Base-by-base conservation (phyloP, 1,139 yeast genomes). In the Hansenula sp. region DNA sequence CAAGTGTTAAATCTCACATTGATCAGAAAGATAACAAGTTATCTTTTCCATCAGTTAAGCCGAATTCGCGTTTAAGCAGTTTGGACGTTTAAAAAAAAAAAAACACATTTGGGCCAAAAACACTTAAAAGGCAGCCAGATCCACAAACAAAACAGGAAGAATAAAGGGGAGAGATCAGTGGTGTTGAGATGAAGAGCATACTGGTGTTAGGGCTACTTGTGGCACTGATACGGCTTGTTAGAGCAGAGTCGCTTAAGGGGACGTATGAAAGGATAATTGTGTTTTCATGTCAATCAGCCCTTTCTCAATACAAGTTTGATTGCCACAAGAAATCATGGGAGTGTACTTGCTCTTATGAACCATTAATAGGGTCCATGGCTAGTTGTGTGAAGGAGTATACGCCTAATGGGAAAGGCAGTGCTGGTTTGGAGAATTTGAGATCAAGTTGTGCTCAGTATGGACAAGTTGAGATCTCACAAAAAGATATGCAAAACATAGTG, bases 211-310 rank as follows among this genome's bases (percentile, higher is more conserved):
- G n/a, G 4, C 28, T 33, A 4, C 14, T 25, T 5, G 14, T 13
- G 13, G 13, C 25, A 12, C 10, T 22, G 19, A 14, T 25, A 17
- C 29, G 29, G 29, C 35, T 21, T 6, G 22, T 19, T 1, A 11
- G 17, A 4, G 46, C 43, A 0, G 56, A 50, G 34, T 36, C 50
- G 0, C 25, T 35, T 8, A 51, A 45, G 38, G 55, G 55, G 11
- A 40, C 52, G 2, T 42, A 47, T 16, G 52, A 52, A 14, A 52
- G 46, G 28, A 43, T 48, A 24, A 52, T 53, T 10, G 32, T 54
- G 5, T 50, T 39, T 35, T 46, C 57, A 2, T 54, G 58, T 18
- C 55, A 54, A 32, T 31, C 45, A 3, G 50, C 53, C 0, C 39
- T 53, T 3, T 11, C 34, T 0, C 27, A 38, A 3, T 51, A 42